Conservation (phyloP, 352 stramenopile genomes). For the Phytopythium montanum region DNA sequence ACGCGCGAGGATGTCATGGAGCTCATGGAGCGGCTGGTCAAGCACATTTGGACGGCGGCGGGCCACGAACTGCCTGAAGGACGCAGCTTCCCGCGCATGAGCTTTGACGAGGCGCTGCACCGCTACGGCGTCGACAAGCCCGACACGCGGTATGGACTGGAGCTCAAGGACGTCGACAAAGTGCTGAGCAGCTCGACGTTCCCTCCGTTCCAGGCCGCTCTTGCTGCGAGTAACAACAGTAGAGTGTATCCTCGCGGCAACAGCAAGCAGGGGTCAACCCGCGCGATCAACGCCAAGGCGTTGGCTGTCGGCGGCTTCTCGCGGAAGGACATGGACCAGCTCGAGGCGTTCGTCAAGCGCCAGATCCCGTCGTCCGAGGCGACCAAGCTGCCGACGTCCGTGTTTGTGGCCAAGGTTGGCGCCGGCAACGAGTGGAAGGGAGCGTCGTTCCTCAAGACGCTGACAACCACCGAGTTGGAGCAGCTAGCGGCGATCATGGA, state of each 20-base stretch:
- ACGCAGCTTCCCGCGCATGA: conserved; percentile 57
- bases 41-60: conserved; percentile 54
- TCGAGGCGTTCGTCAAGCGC: conserved; percentile 53
- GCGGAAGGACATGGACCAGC: conserved; percentile 66
- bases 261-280: conserved; percentile 37
- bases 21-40: conserved; percentile 72
- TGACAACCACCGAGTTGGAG: conserved; percentile 41
- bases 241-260: conserved; percentile 8
- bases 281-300: conserved; percentile 69
- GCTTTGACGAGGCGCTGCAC: conserved; percentile 74
- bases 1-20: conserved; percentile 68
- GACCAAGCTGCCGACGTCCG: conserved; percentile 4
- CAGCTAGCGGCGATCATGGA: conserved; percentile 43
- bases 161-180: conserved; percentile 57
- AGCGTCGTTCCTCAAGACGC: conserved; percentile 61
- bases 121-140: conserved; percentile 85
- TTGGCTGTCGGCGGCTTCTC: conserved; percentile 54
- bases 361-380: conserved; percentile 22
- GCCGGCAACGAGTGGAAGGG: conserved; percentile 51
- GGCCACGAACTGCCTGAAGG: conserved; percentile 32
- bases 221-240: conserved; percentile 11
- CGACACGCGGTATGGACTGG: conserved; percentile 74
- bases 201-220: conserved; percentile 33
- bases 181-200: conserved; percentile 38
- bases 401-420: conserved; percentile 72